Evolutionary conservation across 2,329 filamentous ascomycete genomes (phyloP).

Genomic region (Lachnellula suecica): DNA sequence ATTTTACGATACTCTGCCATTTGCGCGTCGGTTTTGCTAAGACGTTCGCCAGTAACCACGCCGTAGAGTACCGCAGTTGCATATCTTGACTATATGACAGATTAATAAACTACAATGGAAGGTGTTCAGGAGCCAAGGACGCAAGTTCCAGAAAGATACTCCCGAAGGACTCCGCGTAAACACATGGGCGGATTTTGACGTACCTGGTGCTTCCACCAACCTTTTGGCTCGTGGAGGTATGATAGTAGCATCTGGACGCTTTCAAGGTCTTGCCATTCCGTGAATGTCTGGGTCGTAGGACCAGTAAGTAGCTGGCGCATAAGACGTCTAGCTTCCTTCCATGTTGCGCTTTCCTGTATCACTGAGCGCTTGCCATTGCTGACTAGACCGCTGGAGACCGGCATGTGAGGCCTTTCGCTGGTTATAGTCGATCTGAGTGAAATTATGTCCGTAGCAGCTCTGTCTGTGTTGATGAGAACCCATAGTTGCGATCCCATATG

Average conservation of each 20-base stretch:
- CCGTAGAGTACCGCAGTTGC: background rate
- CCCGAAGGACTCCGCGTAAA: too few species aligned
- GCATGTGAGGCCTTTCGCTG: conserved; percentile 33
- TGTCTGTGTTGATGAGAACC: background rate
- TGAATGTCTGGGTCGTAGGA: background rate
- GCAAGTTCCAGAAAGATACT: too few species aligned
- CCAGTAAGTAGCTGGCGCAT: background rate
- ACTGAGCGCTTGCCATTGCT: conserved; percentile 31
- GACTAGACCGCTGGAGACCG: conserved; percentile 35
- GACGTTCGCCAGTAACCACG: background rate
- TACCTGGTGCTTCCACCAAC: background rate
- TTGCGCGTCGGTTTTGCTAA: background rate
- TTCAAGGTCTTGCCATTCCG: background rate
- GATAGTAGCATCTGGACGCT: background rate
- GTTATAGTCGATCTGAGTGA: conserved; percentile 21
- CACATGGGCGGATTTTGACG: too few species aligned
- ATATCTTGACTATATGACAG: too few species aligned
- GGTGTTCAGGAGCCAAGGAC: too few species aligned
- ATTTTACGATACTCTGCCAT: background rate
- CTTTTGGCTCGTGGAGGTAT: background rate
- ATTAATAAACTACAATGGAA: too few species aligned
- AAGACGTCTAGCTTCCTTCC: background rate
- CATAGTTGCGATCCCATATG: background rate
- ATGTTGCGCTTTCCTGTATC: background rate
- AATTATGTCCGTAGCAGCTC: background rate